Base-by-base conservation (phyloP, 2,329 filamentous ascomycete species). In the Aspergillus brunneoviolaceus region DNA sequence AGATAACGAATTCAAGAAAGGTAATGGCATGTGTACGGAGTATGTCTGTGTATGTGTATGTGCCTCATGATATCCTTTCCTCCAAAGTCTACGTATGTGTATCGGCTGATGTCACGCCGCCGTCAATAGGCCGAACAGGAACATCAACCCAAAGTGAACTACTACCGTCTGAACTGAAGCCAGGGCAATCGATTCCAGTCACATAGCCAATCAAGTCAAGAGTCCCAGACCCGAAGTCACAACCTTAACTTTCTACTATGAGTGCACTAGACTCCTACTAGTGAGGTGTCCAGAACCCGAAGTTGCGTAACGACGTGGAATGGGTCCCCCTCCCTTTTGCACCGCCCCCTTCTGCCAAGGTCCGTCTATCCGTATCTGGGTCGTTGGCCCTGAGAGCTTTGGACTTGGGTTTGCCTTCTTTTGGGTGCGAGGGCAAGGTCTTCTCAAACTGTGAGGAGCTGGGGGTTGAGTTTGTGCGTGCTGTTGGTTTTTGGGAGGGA, bases 271-370 rank as follows among this genome's bases (percentile, higher is more conserved):
- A 35, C 11, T 35, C 33, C 23, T 27, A 35, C 53, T 55, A 55
- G 42, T 49, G 25, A 55, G 52, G 45, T 55, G 47, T 31, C 25
- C 53, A 55, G 47, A 55, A 19, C 39, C 39, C 39, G 39, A 6
- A 19, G 14, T 45, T 47, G 27, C 48, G 53, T 45, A 35, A 52
- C 23, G 48, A 51, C 25, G 35, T 47, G n/a, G 25, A 12, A 58
- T 58, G 47, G 50, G 45, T 45, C 45, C 10, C 51, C 42, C 42
- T 45, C 39, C 16, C 33, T 23, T 59, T 59, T 59, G 57, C 57
- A 59, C 57, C 51, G 57, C 57, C 57, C 57, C 57, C 57, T 59
- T 58, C 49, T 39, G 55, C 55, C 49, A 51, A 51, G 48, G 39
- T 33, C 27, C n/a, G 9, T 12, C 35, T 21, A 35, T 53, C 35